These are phyloP conservation scores for Botrytis fabae DNA, from an alignment of 2,329 filamentous ascomycete species.

Conservation along the genomic window DNA sequence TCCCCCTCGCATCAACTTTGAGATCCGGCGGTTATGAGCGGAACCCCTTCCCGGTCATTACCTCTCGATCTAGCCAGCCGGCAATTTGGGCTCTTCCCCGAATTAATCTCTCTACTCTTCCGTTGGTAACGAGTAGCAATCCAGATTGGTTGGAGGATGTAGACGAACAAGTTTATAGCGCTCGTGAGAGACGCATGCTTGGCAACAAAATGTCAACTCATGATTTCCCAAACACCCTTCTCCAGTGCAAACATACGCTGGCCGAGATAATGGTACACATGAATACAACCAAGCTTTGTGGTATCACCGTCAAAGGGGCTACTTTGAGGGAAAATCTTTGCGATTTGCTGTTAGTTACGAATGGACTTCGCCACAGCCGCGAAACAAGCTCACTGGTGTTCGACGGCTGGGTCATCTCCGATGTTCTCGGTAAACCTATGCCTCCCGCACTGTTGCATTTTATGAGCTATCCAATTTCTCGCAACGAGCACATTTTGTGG, in stretches of 20 bases:
- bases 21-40: slow-evolving; percentile 13
- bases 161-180: not conserved
- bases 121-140: not conserved
- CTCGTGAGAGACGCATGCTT: not conserved
- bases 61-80: not conserved
- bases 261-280: not conserved
- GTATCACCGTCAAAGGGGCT: not conserved
- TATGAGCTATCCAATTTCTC: not conserved
- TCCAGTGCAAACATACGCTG: not conserved
- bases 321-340: not conserved
- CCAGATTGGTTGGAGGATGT: not conserved
- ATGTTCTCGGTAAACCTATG: not conserved
- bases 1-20: not conserved
- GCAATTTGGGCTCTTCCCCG: not conserved
- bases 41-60: not conserved
- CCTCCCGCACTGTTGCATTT: not conserved
- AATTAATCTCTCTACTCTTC: not conserved
- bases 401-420: not conserved
- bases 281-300: not conserved
- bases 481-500: not conserved
- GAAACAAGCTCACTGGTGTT: slow-evolving; percentile 1
- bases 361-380: slow-evolving; percentile 2
- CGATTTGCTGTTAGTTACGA: not conserved
- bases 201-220: not conserved
- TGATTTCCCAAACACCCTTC: not conserved